phyloP scores from a whole-genome alignment of 257 asterid genomes.

The Coffea eugenioides region DNA sequence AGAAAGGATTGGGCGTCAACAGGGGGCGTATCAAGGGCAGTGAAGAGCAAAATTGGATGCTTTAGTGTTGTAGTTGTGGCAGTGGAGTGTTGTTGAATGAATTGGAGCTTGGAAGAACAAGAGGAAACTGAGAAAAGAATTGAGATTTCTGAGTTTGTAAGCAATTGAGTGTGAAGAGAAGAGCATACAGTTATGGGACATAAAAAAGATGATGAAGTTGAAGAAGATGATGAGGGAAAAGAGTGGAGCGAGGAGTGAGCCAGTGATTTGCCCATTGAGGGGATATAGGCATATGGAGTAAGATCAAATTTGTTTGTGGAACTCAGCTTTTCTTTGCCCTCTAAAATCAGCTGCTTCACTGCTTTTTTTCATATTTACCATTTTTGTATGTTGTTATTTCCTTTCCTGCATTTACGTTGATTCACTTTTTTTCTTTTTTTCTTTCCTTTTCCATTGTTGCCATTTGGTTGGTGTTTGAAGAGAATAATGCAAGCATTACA shows the following conservation, averaged over 20 bases:
- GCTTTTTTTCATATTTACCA: background rate
- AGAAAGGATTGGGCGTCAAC: slow-evolving; percentile 84
- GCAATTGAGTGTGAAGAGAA: slow-evolving; percentile 24
- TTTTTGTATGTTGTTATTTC: background rate
- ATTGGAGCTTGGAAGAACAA: slow-evolving; percentile 33
- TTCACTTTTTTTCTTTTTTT: background rate
- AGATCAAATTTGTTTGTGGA: slow-evolving; percentile 10
- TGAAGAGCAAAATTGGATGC: slow-evolving; percentile 57
- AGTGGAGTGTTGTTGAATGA: slow-evolving; percentile 10
- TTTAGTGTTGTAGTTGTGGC: slow-evolving; percentile 17
- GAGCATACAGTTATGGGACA: slow-evolving; percentile 7
- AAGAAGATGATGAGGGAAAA: slow-evolving; percentile 2
- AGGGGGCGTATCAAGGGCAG: slow-evolving; percentile 48
- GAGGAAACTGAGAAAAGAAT: slow-evolving; percentile 25
- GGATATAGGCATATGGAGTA: background rate
- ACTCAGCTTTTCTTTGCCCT: slow-evolving; percentile 1
- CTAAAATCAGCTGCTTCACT: background rate
- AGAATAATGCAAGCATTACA: too few relatives aligned
- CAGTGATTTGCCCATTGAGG: slow-evolving; percentile 20
- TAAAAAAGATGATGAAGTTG: slow-evolving; percentile 9
- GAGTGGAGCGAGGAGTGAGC: slow-evolving; percentile 10
- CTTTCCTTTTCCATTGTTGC: too few relatives aligned
- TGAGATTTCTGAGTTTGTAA: slow-evolving; percentile 36
- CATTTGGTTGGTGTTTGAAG: too few relatives aligned
- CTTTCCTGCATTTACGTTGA: too few relatives aligned